A percentile compares a stretch with the other conserved stretches of the same genome.
phyloP scores from a whole-genome alignment of 2,329 filamentous ascomycete genomes.

The Colletotrichum gigasporum region DNA sequence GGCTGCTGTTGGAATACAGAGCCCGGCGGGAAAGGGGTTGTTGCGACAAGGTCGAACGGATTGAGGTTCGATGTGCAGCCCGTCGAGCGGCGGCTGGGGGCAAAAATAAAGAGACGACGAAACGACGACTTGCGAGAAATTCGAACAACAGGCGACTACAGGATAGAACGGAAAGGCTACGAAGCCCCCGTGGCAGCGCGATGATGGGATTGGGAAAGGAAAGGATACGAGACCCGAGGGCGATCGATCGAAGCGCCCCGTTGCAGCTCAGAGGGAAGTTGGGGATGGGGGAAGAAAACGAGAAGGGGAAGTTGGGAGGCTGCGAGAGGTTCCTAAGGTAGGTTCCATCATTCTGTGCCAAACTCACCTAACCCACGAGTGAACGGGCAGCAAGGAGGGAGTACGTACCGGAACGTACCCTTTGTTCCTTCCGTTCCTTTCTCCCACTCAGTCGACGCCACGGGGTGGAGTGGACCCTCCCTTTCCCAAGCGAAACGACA shows the following conservation, averaged over 20 bases:
- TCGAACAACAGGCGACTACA: slow-evolving; percentile 9
- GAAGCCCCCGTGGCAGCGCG: slow-evolving; percentile 8
- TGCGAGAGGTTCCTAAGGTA: slow-evolving; percentile 36
- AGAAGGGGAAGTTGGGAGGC: slow-evolving; percentile 50
- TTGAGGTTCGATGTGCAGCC: slow-evolving; percentile 32
- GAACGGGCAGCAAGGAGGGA: slow-evolving; percentile 41
- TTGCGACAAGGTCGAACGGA: slow-evolving; percentile 20
- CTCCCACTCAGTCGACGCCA: slow-evolving; percentile 8
- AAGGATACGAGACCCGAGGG: slow-evolving; percentile 30
- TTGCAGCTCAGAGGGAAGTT: slow-evolving; percentile 31
- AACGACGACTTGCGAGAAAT: slow-evolving; percentile 10
- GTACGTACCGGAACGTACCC: slow-evolving; percentile 20
- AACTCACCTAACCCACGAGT: slow-evolving; percentile 56
- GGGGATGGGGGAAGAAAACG: slow-evolving; percentile 44
- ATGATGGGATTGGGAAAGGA: slow-evolving; percentile 33
- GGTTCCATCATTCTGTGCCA: slow-evolving; percentile 43
- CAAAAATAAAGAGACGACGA: slow-evolving; percentile 7
- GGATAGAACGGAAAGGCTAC: background rate
- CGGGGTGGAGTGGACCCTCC: slow-evolving; percentile 13
- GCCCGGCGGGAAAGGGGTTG: slow-evolving; percentile 5
- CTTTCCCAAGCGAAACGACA: slow-evolving; percentile 27
- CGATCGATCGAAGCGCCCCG: slow-evolving; percentile 31
- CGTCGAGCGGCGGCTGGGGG: slow-evolving; percentile 27
- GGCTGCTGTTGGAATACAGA: background rate
- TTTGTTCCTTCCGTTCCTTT: slow-evolving; percentile 28